Base-by-base conservation (phyloP, 1,284 basidiomycete species). In the Trichosporon coremiiforme region DNA sequence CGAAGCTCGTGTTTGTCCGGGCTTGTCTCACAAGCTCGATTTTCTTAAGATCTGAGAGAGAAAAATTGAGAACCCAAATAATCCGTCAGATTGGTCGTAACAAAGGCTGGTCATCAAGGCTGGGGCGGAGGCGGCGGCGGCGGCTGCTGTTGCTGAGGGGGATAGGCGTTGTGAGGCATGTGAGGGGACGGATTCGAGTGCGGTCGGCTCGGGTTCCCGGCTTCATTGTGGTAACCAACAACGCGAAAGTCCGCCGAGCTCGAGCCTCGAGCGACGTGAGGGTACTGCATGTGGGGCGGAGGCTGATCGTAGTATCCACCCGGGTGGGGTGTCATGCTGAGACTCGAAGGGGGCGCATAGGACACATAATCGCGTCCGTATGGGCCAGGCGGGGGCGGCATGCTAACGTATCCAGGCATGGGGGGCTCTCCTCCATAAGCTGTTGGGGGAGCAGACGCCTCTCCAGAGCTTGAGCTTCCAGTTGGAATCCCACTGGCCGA, bases 331-430 rank as follows among this genome's bases (percentile, higher is more conserved):
- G 57, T 62, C 57, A 62, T 62, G 31, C 29, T 62, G 57, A 62
- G 57, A 62, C 57, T 33, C 29, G 57, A 62, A 20, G 57, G 57
- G 31, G 57, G 57, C 57, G 57, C 57, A 35, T 62, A 62, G 29
- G 57, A 62, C 31, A 62, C 31, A 33, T 62, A 62, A n/a, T 62
- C 57, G 13, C 57, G 57, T n/a, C 57, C 57, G 57, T 62, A 62
- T 2, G 57, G 31, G 8, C 57, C 57, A 35, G 57, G 57, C 8
- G 57, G 57, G 7, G 57, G 57, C 17, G 57, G 57, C 57, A 62
- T 62, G 57, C 17, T 62, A 31, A 62, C 57, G 31, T 62, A 62
- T 33, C 29, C 17, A 10, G 57, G 31, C 57, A 62, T 62, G 29
- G 57, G 57, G 1, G 57, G 29, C 57, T 62, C 57, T 9, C 57